These are phyloP conservation scores for Hortaea werneckii DNA, from an alignment of 2,329 filamentous ascomycete species.

Conservation along the genomic window DNA sequence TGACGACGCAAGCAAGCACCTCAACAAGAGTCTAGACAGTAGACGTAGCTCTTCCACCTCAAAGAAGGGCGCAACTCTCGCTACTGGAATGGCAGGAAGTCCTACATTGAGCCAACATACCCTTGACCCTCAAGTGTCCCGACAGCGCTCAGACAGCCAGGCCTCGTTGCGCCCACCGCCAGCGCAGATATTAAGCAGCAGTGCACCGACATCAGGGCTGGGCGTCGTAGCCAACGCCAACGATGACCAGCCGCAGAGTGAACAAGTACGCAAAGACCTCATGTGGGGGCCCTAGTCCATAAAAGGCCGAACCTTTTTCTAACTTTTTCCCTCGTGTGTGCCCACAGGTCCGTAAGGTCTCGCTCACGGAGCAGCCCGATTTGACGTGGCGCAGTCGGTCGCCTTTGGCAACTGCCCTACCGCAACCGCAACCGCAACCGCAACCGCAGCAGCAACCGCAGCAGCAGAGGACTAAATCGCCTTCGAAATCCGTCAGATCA, in stretches of 20 bases:
- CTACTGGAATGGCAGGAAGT: conserved; percentile 2
- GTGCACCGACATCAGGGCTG: conserved; percentile 4
- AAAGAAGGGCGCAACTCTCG: conserved; percentile 55
- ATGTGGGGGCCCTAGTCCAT: conserved; percentile 29
- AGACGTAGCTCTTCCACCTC: conserved; percentile 79
- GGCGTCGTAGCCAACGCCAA: conserved; percentile 15
- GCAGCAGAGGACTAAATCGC: conserved; percentile 17
- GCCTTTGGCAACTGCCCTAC: too few relatives aligned
- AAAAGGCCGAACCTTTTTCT: background rate
- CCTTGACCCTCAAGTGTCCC: background rate
- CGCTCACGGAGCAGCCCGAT: background rate
- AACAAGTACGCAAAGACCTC: conserved; percentile 37
- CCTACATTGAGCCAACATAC: background rate
- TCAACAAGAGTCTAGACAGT: conserved; percentile 80
- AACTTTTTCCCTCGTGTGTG: background rate
- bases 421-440: too few relatives aligned
- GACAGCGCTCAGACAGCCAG: conserved; percentile 22
- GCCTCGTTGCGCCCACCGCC: conserved; percentile 14
- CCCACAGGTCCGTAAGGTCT: background rate
- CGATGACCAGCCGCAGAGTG: conserved; percentile 20
- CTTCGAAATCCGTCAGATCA: conserved; percentile 22
- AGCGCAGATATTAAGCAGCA: background rate
- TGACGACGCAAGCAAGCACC: conserved; percentile 38
- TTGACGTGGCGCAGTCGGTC: too few relatives aligned
- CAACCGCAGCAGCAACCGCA: too few relatives aligned